Evolutionary conservation across 2,329 filamentous ascomycete species (phyloP).

Genomic region (Botrytis fabae): DNA sequence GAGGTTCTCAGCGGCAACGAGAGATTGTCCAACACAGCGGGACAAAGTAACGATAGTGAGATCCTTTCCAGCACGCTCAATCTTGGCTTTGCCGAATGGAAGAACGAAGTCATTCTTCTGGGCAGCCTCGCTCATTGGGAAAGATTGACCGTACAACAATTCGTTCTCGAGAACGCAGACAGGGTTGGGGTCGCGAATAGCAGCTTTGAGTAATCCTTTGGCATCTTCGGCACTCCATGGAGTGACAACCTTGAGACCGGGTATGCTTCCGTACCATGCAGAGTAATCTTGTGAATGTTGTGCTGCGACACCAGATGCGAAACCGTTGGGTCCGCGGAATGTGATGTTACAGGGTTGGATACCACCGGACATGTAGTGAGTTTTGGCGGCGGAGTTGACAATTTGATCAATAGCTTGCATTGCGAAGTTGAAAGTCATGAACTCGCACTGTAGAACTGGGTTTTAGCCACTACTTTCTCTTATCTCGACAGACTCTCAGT

Average conservation of each 20-base stretch:
- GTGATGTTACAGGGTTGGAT: conserved; percentile 99
- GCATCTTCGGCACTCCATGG: conserved; percentile 98
- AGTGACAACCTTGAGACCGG: conserved; percentile 92
- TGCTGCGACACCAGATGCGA: conserved; percentile 90
- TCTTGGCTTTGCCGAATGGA: conserved; percentile 98
- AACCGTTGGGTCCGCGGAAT: conserved; percentile 98
- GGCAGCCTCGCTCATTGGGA: conserved; percentile 96
- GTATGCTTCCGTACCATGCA: conserved; percentile 98
- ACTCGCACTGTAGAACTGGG: conserved; percentile 71
- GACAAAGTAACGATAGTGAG: conserved; percentile 93
- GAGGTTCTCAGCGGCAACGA: conserved; percentile 83
- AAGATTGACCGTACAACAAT: conserved; percentile 86
- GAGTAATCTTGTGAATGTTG: conserved; percentile 99
- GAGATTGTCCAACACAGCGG: conserved; percentile 89
- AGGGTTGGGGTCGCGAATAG: conserved; percentile 97
- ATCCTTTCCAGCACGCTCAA: conserved; percentile 94
- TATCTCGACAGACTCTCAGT: background rate
- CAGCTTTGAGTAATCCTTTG: conserved; percentile 96
- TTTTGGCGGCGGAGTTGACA: conserved; percentile 98
- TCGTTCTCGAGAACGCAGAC: conserved; percentile 90
- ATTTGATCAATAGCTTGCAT: conserved; percentile 99
- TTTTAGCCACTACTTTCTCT: conserved; percentile 12
- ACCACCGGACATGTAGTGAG: conserved; percentile 99
- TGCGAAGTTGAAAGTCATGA: conserved; percentile 99
- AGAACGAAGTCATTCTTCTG: conserved; percentile 96